Evolutionary conservation across 2,329 filamentous ascomycete genomes (phyloP).

Genomic region (Hymenoscyphus linearis): DNA sequence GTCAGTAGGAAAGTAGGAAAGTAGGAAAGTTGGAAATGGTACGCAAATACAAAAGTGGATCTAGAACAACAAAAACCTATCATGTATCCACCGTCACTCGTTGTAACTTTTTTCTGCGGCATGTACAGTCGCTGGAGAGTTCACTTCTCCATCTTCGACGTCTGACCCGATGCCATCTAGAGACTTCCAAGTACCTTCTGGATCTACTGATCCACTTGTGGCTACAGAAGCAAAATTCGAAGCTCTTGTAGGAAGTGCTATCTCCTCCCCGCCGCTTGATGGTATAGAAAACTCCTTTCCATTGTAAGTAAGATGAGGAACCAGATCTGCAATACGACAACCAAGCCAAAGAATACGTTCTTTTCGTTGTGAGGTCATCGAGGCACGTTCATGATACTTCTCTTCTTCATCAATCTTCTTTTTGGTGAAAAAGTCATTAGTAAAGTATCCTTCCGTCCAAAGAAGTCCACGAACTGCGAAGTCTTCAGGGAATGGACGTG

Average conservation of each 20-base stretch:
- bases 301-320: constrained; percentile 18
- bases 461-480: constrained; percentile 27
- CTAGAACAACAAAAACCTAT: background rate
- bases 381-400: constrained; percentile 25
- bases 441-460: constrained; percentile 26
- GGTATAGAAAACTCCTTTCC: constrained; percentile 10
- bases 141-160: constrained; percentile 16
- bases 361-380: constrained; percentile 25
- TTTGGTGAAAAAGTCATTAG: constrained; percentile 24
- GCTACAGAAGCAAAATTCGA: constrained; percentile 13
- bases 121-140: constrained; percentile 11
- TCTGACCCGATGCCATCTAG: constrained; percentile 12
- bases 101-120: background rate
- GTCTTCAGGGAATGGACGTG: constrained; percentile 29
- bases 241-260: constrained; percentile 3
- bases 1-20: too few species aligned
- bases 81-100: constrained; percentile 7
- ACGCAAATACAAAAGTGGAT: too few species aligned
- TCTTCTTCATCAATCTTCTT: constrained; percentile 28
- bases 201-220: constrained; percentile 4
- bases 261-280: background rate
- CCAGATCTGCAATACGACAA: constrained; percentile 11
- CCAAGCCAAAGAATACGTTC: constrained; percentile 27
- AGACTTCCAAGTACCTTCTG: constrained; percentile 11
- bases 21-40: too few species aligned